These are phyloP conservation scores for Chalara sp. DNA, from an alignment of 2,329 filamentous ascomycete species.

Conservation along the genomic window DNA sequence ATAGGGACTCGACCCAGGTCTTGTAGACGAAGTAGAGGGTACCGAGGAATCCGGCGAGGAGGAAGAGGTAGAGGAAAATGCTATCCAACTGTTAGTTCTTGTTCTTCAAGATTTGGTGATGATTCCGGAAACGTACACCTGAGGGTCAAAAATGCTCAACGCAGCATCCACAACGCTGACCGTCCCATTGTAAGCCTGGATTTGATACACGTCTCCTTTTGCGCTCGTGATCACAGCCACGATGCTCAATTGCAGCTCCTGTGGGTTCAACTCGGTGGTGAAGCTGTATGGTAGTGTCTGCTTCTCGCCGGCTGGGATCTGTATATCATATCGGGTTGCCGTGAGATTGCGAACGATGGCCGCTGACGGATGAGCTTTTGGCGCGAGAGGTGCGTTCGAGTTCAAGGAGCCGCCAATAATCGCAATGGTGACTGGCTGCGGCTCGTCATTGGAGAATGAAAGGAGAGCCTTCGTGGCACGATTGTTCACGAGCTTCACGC, in stretches of 20 bases:
- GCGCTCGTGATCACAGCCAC: constrained; percentile 64
- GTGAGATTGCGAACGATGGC: constrained; percentile 80
- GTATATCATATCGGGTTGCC: constrained; percentile 62
- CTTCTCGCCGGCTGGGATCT: constrained; percentile 69
- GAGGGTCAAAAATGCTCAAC: constrained; percentile 86
- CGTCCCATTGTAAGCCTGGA: constrained; percentile 73
- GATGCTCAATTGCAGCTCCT: constrained; percentile 76
- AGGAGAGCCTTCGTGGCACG: constrained; percentile 76
- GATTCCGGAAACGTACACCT: constrained; percentile 62
- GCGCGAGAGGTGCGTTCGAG: constrained; percentile 45
- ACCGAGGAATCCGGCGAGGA: constrained; percentile 69
- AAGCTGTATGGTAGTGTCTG: constrained; percentile 78
- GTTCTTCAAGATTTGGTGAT: background rate
- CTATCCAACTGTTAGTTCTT: constrained; percentile 39
- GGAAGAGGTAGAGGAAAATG: constrained; percentile 95
- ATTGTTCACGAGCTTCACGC: constrained; percentile 92
- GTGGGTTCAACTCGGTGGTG: constrained; percentile 84
- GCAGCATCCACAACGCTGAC: constrained; percentile 86
- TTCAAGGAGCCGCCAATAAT: constrained; percentile 72
- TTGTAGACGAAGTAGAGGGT: constrained; percentile 96
- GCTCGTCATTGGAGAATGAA: constrained; percentile 79
- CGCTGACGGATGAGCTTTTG: constrained; percentile 38
- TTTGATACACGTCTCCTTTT: constrained; percentile 64
- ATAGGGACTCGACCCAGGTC: constrained; percentile 93
- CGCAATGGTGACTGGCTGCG: constrained; percentile 64